Conservation (phyloP, 805 yeast species). For the Ogataea nitratoaversa region DNA sequence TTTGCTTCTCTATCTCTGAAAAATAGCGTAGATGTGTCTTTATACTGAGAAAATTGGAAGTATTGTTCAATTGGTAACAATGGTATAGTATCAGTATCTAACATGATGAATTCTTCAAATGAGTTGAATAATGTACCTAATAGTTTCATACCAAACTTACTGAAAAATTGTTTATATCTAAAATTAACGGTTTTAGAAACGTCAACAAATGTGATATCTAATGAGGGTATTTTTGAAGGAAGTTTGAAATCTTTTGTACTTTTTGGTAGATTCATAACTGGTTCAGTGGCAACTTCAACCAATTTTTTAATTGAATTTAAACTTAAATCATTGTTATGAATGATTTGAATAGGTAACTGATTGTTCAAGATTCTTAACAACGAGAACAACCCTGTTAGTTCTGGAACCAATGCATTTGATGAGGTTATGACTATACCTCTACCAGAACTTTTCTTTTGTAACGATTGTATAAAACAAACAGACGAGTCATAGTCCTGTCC, state of each 20-base stretch:
- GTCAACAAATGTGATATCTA: conserved; percentile 32
- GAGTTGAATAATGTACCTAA: conserved; percentile 55
- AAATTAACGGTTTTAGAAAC: conserved; percentile 26
- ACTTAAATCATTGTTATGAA: conserved; percentile 40
- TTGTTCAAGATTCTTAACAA: conserved; percentile 48
- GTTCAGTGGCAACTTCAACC: conserved; percentile 33
- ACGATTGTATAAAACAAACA: conserved; percentile 27
- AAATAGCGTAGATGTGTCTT: conserved; percentile 37
- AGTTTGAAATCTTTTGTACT: conserved; percentile 16
- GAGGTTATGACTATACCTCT: conserved; percentile 55
- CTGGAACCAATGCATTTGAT: conserved; percentile 40
- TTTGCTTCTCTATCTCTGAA: conserved; percentile 46
- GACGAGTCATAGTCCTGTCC: conserved; percentile 5
- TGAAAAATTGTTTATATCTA: conserved; percentile 23
- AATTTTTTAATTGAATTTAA: conserved; percentile 30
- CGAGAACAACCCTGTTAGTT: conserved; percentile 44
- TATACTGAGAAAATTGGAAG: conserved; percentile 33
- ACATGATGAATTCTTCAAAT: conserved; percentile 48
- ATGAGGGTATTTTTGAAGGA: conserved; percentile 20
- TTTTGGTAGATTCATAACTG: conserved; percentile 26
- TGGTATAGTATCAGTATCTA: conserved; percentile 50
- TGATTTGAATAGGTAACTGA: conserved; percentile 44
- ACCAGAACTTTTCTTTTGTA: conserved; percentile 34
- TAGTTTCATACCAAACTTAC: conserved; percentile 40
- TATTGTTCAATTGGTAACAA: conserved; percentile 35